A percentile compares a stretch with the other conserved stretches of the same genome.
phyloP scores from a whole-genome alignment of 2,329 filamentous ascomycete genomes.

The Fusarium secorum region DNA sequence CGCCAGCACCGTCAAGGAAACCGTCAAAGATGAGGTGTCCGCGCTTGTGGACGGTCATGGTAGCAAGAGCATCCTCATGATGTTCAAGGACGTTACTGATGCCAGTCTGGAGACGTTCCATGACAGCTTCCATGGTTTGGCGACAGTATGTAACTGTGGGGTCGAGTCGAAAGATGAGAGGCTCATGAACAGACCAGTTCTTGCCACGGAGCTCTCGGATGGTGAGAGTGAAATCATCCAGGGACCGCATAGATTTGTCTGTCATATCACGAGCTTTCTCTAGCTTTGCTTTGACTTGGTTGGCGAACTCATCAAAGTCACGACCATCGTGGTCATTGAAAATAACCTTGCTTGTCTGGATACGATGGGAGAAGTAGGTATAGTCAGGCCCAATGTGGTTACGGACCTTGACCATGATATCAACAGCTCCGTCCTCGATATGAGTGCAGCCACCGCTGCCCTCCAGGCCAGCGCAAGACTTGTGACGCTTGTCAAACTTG shows the following conservation, averaged over 20 bases:
- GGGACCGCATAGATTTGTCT: constrained; percentile 51
- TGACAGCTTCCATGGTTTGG: constrained; percentile 56
- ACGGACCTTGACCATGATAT: constrained; percentile 55
- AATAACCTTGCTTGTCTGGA: constrained; percentile 55
- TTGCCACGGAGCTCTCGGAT: constrained; percentile 56
- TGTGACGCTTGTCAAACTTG: constrained; percentile 52
- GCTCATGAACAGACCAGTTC: constrained; percentile 57
- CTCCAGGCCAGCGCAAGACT: constrained; percentile 47
- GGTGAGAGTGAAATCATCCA: constrained; percentile 59
- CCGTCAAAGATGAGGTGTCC: constrained; percentile 56
- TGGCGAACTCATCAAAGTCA: constrained; percentile 56
- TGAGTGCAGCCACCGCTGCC: constrained; percentile 51
- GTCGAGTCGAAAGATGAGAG: constrained; percentile 55
- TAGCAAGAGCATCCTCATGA: constrained; percentile 54
- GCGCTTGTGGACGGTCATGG: constrained; percentile 59
- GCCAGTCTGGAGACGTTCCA: constrained; percentile 61
- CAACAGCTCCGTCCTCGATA: constrained; percentile 54
- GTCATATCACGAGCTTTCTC: constrained; percentile 49
- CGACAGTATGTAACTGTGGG: constrained; percentile 53
- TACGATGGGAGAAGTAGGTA: constrained; percentile 53
- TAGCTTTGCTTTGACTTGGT: constrained; percentile 50
- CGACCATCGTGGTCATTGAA: constrained; percentile 53
- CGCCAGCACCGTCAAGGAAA: constrained; percentile 45
- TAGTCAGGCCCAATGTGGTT: constrained; percentile 61
- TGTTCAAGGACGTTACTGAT: constrained; percentile 58